Base-by-base conservation (phyloP, 148 eudicot genomes). In the Chenopodium formosanum region DNA sequence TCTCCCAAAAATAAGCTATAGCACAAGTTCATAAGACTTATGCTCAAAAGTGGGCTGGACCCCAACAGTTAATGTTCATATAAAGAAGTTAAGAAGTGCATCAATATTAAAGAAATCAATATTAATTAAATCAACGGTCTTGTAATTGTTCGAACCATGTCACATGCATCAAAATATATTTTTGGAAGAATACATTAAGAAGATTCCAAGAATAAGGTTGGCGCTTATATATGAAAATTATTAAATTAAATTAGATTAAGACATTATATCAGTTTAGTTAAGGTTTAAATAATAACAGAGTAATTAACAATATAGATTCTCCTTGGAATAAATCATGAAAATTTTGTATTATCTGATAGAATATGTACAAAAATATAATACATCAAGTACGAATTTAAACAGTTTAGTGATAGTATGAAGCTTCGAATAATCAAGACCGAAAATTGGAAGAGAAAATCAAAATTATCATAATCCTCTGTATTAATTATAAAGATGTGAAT, bases 81-180 rank as follows among this genome's bases (percentile, higher is more conserved):
- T 34, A 70, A 70, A 12, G 16, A 50, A 50, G 53, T 50, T 50
- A 50, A 0, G 23, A 32, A 13, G 6, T 34, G 34, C 29, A 71
- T 71, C 75, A 71, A 74, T 6, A n/a, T 48, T 25, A 23, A 23
- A 74, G 76, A 31, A 53, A 50, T n/a, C 31, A 74, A 74, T 37
- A 46, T 44, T 58, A 63, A 60, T 71, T 23, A 40, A 40, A 4
- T 44, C 46, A 23, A 72, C 34, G 56, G 40, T 73, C 32, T 34
- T 44, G 27, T 44, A 69, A 74, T 80, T 62, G 70, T 0, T 37
- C 25, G 22, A 44, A 72, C 67, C 73, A 63, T 40, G 77, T 75
- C 82, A 80, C 82, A 80, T 80, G 82, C 71, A 25, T 72, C 34
- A 10, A 4, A 44, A 13, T 60, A 62, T 17, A 19, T 63, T 37